These are phyloP conservation scores for Thelephora terrestris DNA, from an alignment of 1,284 basidiomycete species.

Conservation along the genomic window DNA sequence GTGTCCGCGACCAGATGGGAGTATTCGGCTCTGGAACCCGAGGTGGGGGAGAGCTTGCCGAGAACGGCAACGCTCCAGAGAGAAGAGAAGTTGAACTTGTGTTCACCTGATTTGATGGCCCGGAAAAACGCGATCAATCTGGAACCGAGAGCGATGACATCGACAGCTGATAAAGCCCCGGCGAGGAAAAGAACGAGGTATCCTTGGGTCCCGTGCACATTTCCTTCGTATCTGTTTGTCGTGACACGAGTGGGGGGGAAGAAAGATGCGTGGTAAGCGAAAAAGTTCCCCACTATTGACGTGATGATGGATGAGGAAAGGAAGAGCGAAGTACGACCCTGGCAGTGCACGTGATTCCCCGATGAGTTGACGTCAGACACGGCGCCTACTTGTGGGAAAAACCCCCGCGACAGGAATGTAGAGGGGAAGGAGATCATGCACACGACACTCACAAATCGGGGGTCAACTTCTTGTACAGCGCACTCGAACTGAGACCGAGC, in stretches of 20 bases:
- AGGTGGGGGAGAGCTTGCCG: slow-evolving; percentile 29
- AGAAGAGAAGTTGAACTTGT: slow-evolving; percentile 33
- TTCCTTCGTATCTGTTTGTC: slow-evolving; percentile 52
- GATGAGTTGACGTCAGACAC: not conserved
- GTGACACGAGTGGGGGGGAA: not conserved
- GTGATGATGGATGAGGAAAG: too few relatives aligned
- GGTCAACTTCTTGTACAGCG: slow-evolving; percentile 62
- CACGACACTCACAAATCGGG: slow-evolving; percentile 66
- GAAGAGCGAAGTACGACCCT: too few relatives aligned
- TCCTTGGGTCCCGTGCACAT: slow-evolving; percentile 53
- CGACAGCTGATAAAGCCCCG: slow-evolving; percentile 45
- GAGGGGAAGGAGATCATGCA: too few relatives aligned
- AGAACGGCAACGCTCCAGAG: slow-evolving; percentile 51
- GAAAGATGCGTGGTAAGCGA: slow-evolving; percentile 12
- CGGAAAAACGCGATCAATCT: slow-evolving; percentile 40
- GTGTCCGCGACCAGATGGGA: slow-evolving; percentile 37
- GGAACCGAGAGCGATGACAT: slow-evolving; percentile 36
- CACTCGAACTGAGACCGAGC: slow-evolving; percentile 54
- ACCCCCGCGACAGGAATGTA: too few relatives aligned
- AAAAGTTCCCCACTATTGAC: slow-evolving; percentile 8
- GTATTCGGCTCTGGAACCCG: slow-evolving; percentile 29
- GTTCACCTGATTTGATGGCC: slow-evolving; percentile 24
- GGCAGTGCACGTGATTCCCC: too few relatives aligned
- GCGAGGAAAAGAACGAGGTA: slow-evolving; percentile 50
- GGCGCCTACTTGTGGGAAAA: not conserved